These are phyloP conservation scores for Candida sp. DNA, from an alignment of 1,139 yeast species.

Conservation along the genomic window DNA sequence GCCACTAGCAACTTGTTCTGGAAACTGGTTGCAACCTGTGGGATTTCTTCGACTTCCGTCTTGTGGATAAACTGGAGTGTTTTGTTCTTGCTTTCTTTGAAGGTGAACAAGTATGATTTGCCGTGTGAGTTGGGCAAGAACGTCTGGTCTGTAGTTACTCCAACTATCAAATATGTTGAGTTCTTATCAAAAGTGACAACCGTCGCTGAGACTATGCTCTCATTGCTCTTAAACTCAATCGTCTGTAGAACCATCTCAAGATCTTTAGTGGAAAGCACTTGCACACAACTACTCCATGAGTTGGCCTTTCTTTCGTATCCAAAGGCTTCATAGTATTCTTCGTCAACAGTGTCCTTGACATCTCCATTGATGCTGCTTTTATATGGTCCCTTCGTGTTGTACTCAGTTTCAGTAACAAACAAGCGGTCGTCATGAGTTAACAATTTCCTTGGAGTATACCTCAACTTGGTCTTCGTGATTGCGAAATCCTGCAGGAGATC, in stretches of 20 bases:
- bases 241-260: conserved; percentile 38
- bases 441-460: conserved; percentile 59
- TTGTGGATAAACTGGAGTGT: conserved; percentile 58
- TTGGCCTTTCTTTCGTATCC: conserved; percentile 33
- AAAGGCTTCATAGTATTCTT: conserved; percentile 40
- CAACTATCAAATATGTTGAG: conserved; percentile 49
- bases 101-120: conserved; percentile 46
- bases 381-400: conserved; percentile 37
- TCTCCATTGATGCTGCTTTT: conserved; percentile 10
- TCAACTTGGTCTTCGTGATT: conserved; percentile 43
- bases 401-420: conserved; percentile 53
- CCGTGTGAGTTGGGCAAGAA: conserved; percentile 36
- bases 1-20: conserved; percentile 70
- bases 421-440: conserved; percentile 29
- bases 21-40: conserved; percentile 57
- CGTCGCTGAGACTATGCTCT: conserved; percentile 38
- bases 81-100: conserved; percentile 34
- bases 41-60: conserved; percentile 58
- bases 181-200: conserved; percentile 24
- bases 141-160: conserved; percentile 43
- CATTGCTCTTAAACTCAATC: conserved; percentile 44
- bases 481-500: conserved; percentile 51
- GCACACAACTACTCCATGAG: conserved; percentile 58
- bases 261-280: conserved; percentile 36
- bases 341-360: conserved; percentile 18